Percentiles rank a stretch among this genome's conserved stretches.
Conservation (phyloP, 768 basidiomycete genomes). For the Phallus indusiatus region DNA sequence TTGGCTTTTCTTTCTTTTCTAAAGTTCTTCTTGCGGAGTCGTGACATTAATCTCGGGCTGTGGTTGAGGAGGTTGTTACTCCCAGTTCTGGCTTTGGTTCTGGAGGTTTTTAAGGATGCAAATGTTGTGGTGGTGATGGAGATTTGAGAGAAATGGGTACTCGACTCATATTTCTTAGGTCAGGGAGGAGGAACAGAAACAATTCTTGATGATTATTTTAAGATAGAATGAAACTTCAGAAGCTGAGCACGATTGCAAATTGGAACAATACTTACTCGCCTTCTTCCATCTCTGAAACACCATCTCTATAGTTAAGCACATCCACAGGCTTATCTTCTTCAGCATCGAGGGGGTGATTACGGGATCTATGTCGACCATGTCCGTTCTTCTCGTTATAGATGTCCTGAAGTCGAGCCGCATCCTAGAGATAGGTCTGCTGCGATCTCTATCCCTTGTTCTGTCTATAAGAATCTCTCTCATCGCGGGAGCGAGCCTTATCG, state of each 20-base stretch:
- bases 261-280: constrained; percentile 76
- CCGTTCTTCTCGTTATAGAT: background rate
- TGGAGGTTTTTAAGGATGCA: constrained; percentile 12
- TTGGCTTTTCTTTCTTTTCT: background rate
- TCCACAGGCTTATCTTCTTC: background rate
- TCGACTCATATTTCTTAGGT: constrained; percentile 14
- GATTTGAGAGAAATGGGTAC: constrained; percentile 12
- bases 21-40: constrained; percentile 29
- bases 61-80: constrained; percentile 23
- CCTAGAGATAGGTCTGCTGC: background rate
- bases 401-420: background rate
- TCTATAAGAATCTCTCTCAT: constrained; percentile 5
- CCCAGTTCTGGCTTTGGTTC: constrained; percentile 12
- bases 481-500: constrained; percentile 2
- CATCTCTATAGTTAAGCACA: background rate
- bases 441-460: background rate
- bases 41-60: constrained; percentile 50
- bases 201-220: constrained; percentile 54
- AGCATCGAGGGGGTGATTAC: background rate
- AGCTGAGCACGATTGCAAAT: background rate
- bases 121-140: constrained; percentile 7
- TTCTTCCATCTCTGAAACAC: constrained; percentile 69
- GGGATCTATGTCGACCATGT: constrained; percentile 1
- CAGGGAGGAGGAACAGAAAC: constrained; percentile 39
- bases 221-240: constrained; percentile 10